Conservation (phyloP, 1,139 yeast species). For the Suhomyces atakaporum region DNA sequence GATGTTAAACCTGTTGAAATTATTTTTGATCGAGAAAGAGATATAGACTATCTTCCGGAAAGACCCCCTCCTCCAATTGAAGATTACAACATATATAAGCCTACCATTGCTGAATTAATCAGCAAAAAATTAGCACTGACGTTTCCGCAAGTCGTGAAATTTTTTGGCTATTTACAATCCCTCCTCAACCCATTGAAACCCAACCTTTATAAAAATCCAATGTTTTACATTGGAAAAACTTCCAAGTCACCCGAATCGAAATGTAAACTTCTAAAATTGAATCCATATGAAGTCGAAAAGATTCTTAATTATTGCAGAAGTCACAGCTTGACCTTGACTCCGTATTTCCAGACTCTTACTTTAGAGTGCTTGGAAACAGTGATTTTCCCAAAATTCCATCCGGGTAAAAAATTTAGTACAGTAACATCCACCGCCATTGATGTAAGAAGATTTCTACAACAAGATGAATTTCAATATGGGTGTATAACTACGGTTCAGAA, state of each 20-base stretch:
- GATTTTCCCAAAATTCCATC: not conserved
- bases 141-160: not conserved
- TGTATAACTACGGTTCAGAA: constrained; percentile 23
- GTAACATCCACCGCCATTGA: constrained; percentile 14
- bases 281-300: constrained; percentile 3
- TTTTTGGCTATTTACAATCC: not conserved
- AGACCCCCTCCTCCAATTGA: constrained; percentile 1
- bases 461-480: constrained; percentile 21
- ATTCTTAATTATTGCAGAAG: constrained; percentile 10
- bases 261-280: constrained; percentile 13
- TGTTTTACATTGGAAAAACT: constrained; percentile 3
- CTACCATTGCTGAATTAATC: not conserved
- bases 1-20: constrained; percentile 5
- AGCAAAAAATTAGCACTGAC: not conserved
- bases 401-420: constrained; percentile 12
- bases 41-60: constrained; percentile 1
- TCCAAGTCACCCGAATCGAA: constrained; percentile 4
- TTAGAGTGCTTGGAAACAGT: constrained; percentile 12
- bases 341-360: constrained; percentile 14
- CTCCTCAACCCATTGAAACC: not conserved
- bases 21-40: constrained; percentile 5
- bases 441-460: constrained; percentile 13
- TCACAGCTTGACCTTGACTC: constrained; percentile 12
- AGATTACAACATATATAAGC: not conserved
- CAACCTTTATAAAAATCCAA: constrained; percentile 3